Conservation (phyloP, 768 basidiomycete species). For the Suillus luteus region DNA sequence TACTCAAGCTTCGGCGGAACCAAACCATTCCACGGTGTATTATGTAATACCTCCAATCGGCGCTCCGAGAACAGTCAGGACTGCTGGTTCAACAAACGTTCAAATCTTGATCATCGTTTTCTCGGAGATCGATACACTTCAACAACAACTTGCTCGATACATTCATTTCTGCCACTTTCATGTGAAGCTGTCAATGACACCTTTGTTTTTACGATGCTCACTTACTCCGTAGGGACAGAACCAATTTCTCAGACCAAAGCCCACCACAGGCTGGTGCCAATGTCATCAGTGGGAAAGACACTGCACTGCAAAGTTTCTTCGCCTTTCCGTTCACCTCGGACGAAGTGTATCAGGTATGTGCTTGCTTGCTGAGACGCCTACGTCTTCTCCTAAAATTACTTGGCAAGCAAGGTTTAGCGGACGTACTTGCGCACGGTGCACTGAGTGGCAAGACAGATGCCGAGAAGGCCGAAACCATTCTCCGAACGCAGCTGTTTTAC, state of each 20-base stretch:
- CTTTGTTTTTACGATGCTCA: not conserved
- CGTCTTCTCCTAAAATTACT: slow-evolving; percentile 15
- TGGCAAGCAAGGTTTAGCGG: slow-evolving; percentile 65
- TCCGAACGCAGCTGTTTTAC: slow-evolving; percentile 66
- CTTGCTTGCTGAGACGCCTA: not conserved
- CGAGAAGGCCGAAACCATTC: slow-evolving; percentile 48
- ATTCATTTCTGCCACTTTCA: not conserved
- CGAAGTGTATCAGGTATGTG: slow-evolving; percentile 58
- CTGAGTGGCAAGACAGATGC: slow-evolving; percentile 38
- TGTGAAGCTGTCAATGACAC: not conserved
- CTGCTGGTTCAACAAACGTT: not conserved
- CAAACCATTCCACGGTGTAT: not conserved
- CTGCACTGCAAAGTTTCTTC: slow-evolving; percentile 31
- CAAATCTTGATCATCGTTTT: not conserved
- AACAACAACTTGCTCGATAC: not conserved
- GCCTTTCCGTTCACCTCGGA: slow-evolving; percentile 58
- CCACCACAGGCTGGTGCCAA: not conserved
- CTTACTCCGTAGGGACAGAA: not conserved
- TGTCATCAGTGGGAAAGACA: not conserved
- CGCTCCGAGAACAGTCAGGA: not conserved
- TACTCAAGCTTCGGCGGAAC: no score
- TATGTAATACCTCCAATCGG: slow-evolving; percentile 2
- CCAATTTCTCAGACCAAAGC: slow-evolving; percentile 3
- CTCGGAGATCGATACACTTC: not conserved
- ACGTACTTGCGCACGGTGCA: slow-evolving; percentile 49